Conservation (phyloP, 2,329 filamentous ascomycete genomes). For the Neocucurbitaria cava region DNA sequence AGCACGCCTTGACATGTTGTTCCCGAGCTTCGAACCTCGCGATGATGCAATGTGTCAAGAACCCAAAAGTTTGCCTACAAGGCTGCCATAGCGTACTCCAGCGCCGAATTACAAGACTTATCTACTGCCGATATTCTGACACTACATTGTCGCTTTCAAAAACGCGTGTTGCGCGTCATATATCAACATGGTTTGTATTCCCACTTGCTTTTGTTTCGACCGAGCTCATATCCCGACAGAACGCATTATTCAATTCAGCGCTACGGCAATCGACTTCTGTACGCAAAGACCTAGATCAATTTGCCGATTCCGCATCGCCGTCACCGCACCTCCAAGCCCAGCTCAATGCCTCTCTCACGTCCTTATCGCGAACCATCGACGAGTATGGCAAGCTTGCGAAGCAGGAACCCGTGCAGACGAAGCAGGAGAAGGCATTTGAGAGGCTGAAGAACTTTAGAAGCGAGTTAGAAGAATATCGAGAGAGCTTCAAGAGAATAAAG, state of each 20-base stretch:
- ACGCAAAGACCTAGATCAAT: conserved; percentile 75
- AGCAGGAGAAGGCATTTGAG: conserved; percentile 89
- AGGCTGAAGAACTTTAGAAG: conserved; percentile 83
- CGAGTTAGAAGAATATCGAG: conserved; percentile 81
- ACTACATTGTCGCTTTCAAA: neutral
- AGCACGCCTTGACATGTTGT: conserved; percentile 19
- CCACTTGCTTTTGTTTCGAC: neutral
- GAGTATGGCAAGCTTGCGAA: conserved; percentile 87
- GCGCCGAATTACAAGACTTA: neutral
- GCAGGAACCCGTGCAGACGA: conserved; percentile 87
- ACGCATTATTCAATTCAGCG: conserved; percentile 84
- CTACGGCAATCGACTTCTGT: conserved; percentile 84
- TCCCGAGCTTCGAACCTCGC: conserved; percentile 12
- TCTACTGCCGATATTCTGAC: neutral
- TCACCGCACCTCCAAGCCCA: conserved; percentile 68
- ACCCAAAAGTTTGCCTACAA: conserved; percentile 23
- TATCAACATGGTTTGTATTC: conserved; percentile 28
- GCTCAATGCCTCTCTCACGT: conserved; percentile 64
- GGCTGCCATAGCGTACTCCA: conserved; percentile 10
- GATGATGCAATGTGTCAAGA: conserved; percentile 46
- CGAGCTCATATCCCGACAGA: conserved; percentile 58
- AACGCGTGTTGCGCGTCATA: neutral
- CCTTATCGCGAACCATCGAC: conserved; percentile 88
- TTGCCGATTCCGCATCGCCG: conserved; percentile 65
- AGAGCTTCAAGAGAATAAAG: conserved; percentile 79